Evolutionary conservation across 805 yeast genomes (phyloP).

Genomic region (Ogataea angusta): DNA sequence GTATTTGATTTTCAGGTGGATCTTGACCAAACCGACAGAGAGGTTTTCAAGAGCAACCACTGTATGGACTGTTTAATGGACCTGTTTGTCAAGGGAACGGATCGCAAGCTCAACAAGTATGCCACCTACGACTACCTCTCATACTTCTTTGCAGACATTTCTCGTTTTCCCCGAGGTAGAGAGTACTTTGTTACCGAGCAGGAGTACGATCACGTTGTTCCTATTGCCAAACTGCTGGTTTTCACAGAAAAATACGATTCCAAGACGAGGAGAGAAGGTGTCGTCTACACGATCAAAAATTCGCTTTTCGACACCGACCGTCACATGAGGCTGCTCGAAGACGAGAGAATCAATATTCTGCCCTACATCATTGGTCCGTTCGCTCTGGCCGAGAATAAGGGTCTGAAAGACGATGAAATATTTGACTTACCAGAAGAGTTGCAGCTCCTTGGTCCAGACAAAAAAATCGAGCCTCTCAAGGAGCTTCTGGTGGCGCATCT

Average conservation of each 20-base stretch:
- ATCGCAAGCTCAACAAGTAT: conserved; percentile 62
- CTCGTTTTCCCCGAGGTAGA: conserved; percentile 73
- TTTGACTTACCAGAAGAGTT: conserved; percentile 86
- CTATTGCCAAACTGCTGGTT: conserved; percentile 74
- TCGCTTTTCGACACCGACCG: conserved; percentile 73
- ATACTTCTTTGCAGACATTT: conserved; percentile 85
- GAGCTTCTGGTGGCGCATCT: conserved; percentile 68
- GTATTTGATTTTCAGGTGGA: conserved; percentile 42
- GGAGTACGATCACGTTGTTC: conserved; percentile 70
- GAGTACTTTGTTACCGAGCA: conserved; percentile 71
- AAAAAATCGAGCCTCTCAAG: conserved; percentile 67
- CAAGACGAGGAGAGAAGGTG: conserved; percentile 83
- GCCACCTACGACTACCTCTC: conserved; percentile 82
- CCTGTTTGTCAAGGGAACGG: conserved; percentile 82
- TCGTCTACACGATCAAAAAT: conserved; percentile 89
- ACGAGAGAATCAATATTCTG: conserved; percentile 65
- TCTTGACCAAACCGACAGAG: conserved; percentile 37
- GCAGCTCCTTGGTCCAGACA: conserved; percentile 72
- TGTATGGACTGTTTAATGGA: conserved; percentile 83
- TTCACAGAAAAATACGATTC: conserved; percentile 81
- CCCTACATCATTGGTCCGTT: conserved; percentile 82
- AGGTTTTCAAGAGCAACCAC: conserved; percentile 51
- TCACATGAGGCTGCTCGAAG: conserved; percentile 58
- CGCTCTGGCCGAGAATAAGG: conserved; percentile 54
- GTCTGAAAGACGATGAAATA: conserved; percentile 78